Evolutionary conservation across 1,139 yeast genomes (phyloP).

Genomic region (Pichia sp.): DNA sequence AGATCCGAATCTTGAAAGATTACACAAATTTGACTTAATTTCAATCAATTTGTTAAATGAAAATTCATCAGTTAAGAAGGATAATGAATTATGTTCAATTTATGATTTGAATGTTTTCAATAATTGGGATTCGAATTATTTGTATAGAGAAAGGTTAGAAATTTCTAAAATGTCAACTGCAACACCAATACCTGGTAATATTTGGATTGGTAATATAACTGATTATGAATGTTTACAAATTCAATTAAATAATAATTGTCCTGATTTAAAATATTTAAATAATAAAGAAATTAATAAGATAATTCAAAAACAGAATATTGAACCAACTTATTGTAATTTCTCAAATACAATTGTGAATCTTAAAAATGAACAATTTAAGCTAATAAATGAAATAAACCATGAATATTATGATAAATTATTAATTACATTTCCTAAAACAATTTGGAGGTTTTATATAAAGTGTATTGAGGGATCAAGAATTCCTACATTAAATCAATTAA

Average conservation of each 20-base stretch:
- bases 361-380: constrained; percentile 21
- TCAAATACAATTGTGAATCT: constrained; percentile 42
- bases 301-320: not conserved
- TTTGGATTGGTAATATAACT: constrained; percentile 76
- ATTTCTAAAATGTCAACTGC: constrained; percentile 82
- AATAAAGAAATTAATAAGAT: constrained; percentile 4
- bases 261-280: not conserved
- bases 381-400: constrained; percentile 5
- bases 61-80: constrained; percentile 18
- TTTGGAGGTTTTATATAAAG: constrained; percentile 38
- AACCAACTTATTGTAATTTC: constrained; percentile 45
- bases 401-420: constrained; percentile 24
- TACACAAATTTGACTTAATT: constrained; percentile 21
- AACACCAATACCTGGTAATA: constrained; percentile 39
- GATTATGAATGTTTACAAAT: constrained; percentile 40
- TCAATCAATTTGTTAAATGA: constrained; percentile 23
- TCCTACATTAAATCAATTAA: constrained; percentile 40
- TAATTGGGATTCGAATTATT: constrained; percentile 70
- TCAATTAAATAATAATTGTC: constrained; percentile 15
- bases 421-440: constrained; percentile 31
- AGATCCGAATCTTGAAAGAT: constrained; percentile 14
- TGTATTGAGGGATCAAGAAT: constrained; percentile 52
- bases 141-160: constrained; percentile 71
- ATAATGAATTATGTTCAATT: constrained; percentile 26
- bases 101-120: constrained; percentile 32